Conservation (phyloP, 2,329 filamentous ascomycete species). For the Cyphellophora europaea region DNA sequence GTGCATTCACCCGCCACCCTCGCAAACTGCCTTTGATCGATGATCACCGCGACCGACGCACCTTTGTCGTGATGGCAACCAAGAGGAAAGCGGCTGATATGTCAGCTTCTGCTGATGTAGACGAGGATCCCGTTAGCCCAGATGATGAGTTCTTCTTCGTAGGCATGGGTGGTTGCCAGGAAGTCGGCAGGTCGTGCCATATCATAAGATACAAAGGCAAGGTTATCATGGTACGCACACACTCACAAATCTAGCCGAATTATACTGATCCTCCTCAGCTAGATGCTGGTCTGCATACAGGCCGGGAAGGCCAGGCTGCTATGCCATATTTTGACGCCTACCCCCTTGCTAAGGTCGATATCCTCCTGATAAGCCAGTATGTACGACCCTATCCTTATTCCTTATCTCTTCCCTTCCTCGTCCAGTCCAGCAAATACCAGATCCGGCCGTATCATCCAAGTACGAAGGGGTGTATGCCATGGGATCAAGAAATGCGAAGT, state of each 20-base stretch:
- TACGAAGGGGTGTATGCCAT: too few relatives aligned
- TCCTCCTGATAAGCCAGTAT: conserved; percentile 99
- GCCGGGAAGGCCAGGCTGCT: conserved; percentile 74
- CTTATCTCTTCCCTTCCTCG: conserved; percentile 6
- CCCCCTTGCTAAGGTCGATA: conserved; percentile 91
- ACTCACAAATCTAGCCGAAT: not conserved
- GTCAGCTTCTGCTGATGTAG: conserved; percentile 44
- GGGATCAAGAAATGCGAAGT: too few relatives aligned
- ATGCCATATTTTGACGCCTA: conserved; percentile 98
- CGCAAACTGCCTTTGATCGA: too few relatives aligned
- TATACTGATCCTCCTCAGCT: conserved; percentile 49
- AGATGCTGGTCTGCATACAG: conserved; percentile 89
- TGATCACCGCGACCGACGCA: too few relatives aligned
- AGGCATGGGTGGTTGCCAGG: conserved; percentile 88
- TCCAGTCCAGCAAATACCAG: conserved; percentile 1
- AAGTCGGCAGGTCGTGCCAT: conserved; percentile 93
- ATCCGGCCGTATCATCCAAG: too few relatives aligned
- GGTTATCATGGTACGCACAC: conserved; percentile 76
- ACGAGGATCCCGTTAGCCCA: conserved; percentile 83
- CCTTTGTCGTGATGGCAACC: too few relatives aligned
- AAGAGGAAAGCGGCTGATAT: conserved; percentile 82
- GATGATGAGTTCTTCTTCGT: conserved; percentile 91
- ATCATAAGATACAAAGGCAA: conserved; percentile 99
- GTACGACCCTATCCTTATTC: conserved; percentile 33
- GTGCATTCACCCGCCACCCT: too few relatives aligned